Evolutionary conservation across 805 yeast species (phyloP).

Genomic region (Pichia manshurica): DNA sequence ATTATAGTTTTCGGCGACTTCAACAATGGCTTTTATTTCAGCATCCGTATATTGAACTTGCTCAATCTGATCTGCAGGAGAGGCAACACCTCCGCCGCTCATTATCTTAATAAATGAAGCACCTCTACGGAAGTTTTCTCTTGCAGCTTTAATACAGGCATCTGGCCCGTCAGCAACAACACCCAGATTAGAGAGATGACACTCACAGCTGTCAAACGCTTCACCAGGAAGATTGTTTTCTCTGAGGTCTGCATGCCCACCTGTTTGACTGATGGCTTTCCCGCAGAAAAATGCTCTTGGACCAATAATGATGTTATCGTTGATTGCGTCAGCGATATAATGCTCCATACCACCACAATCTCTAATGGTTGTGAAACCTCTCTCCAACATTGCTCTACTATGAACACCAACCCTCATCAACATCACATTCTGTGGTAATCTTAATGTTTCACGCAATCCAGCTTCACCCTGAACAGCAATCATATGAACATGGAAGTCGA

Average conservation of each 20-base stretch:
- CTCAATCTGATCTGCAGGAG: conserved; percentile 25
- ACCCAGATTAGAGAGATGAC: conserved; percentile 22
- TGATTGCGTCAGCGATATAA: conserved; percentile 22
- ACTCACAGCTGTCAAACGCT: conserved; percentile 23
- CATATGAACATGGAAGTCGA: conserved; percentile 27
- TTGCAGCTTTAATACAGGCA: conserved; percentile 22
- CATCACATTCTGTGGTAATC: conserved; percentile 19
- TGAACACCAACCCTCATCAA: conserved; percentile 21
- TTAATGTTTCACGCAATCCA: conserved; percentile 17
- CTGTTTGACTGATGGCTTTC: conserved; percentile 26
- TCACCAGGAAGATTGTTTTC: conserved; percentile 21
- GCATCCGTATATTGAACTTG: conserved; percentile 25
- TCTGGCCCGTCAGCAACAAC: conserved; percentile 26
- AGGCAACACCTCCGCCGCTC: conserved; percentile 30
- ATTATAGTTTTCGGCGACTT: conserved; percentile 24
- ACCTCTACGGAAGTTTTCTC: conserved; percentile 26
- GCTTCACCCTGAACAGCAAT: conserved; percentile 24
- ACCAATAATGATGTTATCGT: conserved; percentile 25
- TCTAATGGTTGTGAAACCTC: conserved; percentile 26
- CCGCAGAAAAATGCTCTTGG: conserved; percentile 26
- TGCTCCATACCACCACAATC: conserved; percentile 26
- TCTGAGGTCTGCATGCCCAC: conserved; percentile 28
- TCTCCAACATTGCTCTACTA: conserved; percentile 19
- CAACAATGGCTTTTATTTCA: conserved; percentile 25
- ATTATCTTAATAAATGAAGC: conserved; percentile 27